Percentiles rank a stretch among this genome's conserved stretches.
These are phyloP conservation scores for Candida xyloterini DNA, from an alignment of 805 yeast species.

Conservation along the genomic window DNA sequence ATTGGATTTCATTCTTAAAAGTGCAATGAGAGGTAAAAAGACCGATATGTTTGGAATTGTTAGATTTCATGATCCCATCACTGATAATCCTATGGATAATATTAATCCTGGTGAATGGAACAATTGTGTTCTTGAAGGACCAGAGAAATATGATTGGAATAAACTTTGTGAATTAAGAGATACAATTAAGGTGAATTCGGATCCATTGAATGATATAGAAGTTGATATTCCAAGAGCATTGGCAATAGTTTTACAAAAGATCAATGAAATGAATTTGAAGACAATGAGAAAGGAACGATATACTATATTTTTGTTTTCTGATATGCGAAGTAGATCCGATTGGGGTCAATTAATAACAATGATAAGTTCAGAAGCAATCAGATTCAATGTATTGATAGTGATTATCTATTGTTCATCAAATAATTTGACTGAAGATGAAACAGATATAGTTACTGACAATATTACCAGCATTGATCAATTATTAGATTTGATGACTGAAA, in stretches of 20 bases:
- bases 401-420: conserved; percentile 18
- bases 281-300: conserved; percentile 13
- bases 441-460: conserved; percentile 7
- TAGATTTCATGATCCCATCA: conserved; percentile 26
- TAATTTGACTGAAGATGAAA: background rate
- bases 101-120: conserved; percentile 24
- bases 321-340: conserved; percentile 13
- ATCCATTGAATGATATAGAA: conserved; percentile 20
- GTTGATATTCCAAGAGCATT: conserved; percentile 29
- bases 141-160: conserved; percentile 20
- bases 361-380: conserved; percentile 12
- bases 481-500: conserved; percentile 7
- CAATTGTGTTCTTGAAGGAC: conserved; percentile 20
- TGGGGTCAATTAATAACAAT: conserved; percentile 21
- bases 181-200: conserved; percentile 16
- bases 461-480: conserved; percentile 4
- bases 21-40: conserved; percentile 27
- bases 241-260: conserved; percentile 25
- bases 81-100: conserved; percentile 25
- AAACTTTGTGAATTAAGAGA: conserved; percentile 13
- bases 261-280: conserved; percentile 14
- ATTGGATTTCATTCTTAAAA: conserved; percentile 36
- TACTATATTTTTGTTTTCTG: conserved; percentile 20
- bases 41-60: conserved; percentile 25
- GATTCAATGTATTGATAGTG: conserved; percentile 16